Evolutionary conservation across 106 monocot genomes (phyloP), one percentile per base, ranked within the genome.

Genomic region (Dactylorhiza incarnata): DNA sequence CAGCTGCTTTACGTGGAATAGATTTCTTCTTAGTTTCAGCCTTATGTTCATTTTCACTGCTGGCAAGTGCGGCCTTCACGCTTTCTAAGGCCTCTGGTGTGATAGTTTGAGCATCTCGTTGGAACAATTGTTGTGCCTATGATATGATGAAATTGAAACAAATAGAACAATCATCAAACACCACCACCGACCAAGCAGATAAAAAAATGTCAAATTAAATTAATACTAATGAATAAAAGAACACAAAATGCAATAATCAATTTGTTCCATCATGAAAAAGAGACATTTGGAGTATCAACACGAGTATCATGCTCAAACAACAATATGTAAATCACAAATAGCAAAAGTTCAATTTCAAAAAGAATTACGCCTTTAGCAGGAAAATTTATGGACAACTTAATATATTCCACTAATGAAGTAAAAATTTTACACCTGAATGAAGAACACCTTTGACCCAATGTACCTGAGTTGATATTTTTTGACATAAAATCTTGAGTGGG

Each of bases 31-130:
- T 92, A 16, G 86, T 79, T 49, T 92, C 86, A 46, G 92, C 78
- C 53, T 92, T 92, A 71, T 95, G 90, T 59, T 88, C 88, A 77
- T 83, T 81, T 65, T 95, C 95, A 63, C 92, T 92, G 58, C 78
- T 92, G 13, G 92, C 92, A 55, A 95, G 84, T 26, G 95, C 95
- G 71, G 95, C 95, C 76, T 95, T 95, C 49, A 95, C 95, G 81
- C 86, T 88, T 78, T 95, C 86, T 61, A 95, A 51, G 51, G 95
- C 95, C 79, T 92, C 95, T 24, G 95, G 92, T 24, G 89, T 95
- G 49, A 95, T 88, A 45, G 90, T 92, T 81, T 95, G 95, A 48
- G 95, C 95, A 82, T 95, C 95, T 45, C 86, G 82, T 79, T 92
- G 92, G 54, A 95, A 95, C 70, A 95, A 82, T 76, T 95, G 95